Evolutionary conservation across 163 green algal genomes (phyloP).

Genomic region (Scenedesmus sp.): DNA sequence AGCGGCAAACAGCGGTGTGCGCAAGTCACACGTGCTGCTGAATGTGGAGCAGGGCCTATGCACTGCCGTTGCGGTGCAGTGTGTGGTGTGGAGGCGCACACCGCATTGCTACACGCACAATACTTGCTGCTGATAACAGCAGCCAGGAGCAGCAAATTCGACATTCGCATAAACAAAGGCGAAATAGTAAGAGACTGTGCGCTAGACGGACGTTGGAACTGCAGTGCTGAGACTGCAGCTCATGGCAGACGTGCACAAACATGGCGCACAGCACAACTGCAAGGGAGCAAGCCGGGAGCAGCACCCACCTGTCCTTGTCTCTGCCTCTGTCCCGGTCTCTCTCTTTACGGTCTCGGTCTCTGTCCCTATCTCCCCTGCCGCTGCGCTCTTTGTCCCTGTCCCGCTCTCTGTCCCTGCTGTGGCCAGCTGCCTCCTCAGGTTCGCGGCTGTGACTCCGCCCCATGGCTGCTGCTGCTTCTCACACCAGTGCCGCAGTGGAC

Average conservation of each 20-base stretch:
- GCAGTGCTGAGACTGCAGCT: neutral
- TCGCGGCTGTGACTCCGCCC: constrained; percentile 42
- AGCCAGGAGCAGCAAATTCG: neutral
- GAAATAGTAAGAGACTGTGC: neutral
- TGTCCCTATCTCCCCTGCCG: constrained; percentile 30
- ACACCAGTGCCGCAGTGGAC: too few species aligned
- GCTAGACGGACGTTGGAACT: neutral
- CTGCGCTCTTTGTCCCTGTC: neutral
- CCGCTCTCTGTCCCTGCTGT: constrained; percentile 38
- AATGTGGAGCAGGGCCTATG: too few species aligned
- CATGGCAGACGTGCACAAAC: neutral
- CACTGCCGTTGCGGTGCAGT: too few species aligned
- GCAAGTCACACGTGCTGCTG: too few species aligned
- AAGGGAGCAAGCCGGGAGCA: neutral
- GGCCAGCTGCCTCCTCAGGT: constrained; percentile 26
- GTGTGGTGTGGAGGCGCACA: too few species aligned
- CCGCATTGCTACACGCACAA: too few species aligned
- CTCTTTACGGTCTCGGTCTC: constrained; percentile 32
- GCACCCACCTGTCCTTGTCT: constrained; percentile 29
- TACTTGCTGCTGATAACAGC: too few species aligned
- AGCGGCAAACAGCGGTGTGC: too few species aligned
- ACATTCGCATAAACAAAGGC: neutral
- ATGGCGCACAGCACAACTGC: neutral
- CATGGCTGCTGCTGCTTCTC: constrained; percentile 33
- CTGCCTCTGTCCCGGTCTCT: constrained; percentile 53